Evolutionary conservation across 2,329 filamentous ascomycete genomes (phyloP), one percentile per base, ranked within the genome.

Genomic region (Aspergillus sergii): DNA sequence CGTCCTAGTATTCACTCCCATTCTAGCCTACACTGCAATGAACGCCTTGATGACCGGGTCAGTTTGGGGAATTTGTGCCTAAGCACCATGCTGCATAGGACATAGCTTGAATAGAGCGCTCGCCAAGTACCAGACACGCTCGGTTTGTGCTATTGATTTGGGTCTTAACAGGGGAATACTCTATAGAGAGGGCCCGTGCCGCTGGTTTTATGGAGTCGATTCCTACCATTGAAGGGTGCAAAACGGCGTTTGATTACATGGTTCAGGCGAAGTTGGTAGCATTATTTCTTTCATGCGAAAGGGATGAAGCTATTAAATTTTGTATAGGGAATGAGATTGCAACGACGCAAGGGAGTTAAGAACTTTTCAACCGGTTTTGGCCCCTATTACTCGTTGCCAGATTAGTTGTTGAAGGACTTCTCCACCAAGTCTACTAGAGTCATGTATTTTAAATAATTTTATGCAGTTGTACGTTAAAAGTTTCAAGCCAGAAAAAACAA

Each of bases 201-300:
- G 62, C 69, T 23, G 71, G 69, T 1, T 72, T 72, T 51, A 41
- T 59, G 10, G 70, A 72, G 56, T 51, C 19, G 8, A 67, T 73
- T 39, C 65, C 69, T 53, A 69, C 67, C 5, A 62, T 72, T 14
- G 21, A 66, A 39, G 64, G 63, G 0, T 72, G 69, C 50, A 45
- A 19, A 5, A 57, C 59, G 19, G 60, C 61, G 2, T 73, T 74
- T 66, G 68, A 72, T 43, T 43, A 70, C 21, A 69, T 73, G 68
- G 60, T 54, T 6, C 51, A 61, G 2, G 72, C 68, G 36, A 69
- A 64, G 54, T 39, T 66, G 65, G 66, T 67, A 83, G 12, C 91
- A n/a, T 23, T n/a, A 11, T 9, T n/a, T 12, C 9, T 23, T 21
- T 45, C 8, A 19, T 45, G 19, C 30, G 34, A 36, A 36, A 12